Evolutionary conservation across 352 stramenopile species (phyloP), one percentile per base, ranked within the genome.

Genomic region (Thraustochytrium sp.): DNA sequence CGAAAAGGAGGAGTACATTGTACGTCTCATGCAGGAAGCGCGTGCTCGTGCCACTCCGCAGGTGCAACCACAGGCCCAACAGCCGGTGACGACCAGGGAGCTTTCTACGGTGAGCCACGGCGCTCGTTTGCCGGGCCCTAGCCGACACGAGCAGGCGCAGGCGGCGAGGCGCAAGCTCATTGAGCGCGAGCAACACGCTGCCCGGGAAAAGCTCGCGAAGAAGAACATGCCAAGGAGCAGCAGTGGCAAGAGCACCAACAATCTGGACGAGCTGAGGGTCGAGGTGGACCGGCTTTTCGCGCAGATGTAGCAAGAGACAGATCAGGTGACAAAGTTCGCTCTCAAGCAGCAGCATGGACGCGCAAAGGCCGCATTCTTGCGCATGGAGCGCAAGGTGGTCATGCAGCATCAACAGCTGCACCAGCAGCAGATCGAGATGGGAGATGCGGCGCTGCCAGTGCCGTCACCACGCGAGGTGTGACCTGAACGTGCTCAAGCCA

Each of bases 1-100:
- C n/a, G 26, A 80, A n/a, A 80, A 80, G 53, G 68, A 80, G 26
- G 68, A 80, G 68, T 44, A 68, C 37, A 80, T 80, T 72, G 68
- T 80, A 9, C 23, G 29, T 11, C 68, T 61, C 53, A 18, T 75
- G n/a, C 38, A 72, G 31, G n/a, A 72, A 2, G 59, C 59, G 29
- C 59, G 59, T 44, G 59, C 34, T 1, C 37, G 37, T 8, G 29
- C 31, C n/a, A 37, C 5, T n/a, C 54, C 23, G 54, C 26, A n/a
- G 34, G 34, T 5, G 5, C 54, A n/a, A 63, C 8, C 26, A 1
- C 5, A n/a, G 26, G 26, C 54, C 8, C 11, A 5, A n/a, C 8
- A 21, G 8, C n/a, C 56, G 3, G 56, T n/a, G 56, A 2, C 56
- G 16, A 42, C 34, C 4, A 37, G 8, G 34, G 42, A 5, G 56